A percentile compares a stretch with the other conserved stretches of the same genome.
Evolutionary conservation across 202 grass and related monocot genomes (phyloP).

Genomic region (Brachypodium distachyon): DNA sequence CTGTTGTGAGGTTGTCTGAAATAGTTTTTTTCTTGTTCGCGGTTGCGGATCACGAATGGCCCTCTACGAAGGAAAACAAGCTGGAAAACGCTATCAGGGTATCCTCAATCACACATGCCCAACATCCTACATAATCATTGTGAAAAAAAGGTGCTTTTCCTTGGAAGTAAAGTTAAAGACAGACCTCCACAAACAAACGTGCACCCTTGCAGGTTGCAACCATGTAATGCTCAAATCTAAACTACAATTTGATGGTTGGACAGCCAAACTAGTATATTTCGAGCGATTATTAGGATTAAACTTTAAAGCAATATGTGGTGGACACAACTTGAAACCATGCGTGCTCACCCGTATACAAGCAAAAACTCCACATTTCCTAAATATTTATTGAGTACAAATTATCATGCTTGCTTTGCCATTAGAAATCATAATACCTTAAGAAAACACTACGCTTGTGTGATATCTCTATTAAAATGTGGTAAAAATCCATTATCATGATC

Average conservation of each 20-base stretch:
- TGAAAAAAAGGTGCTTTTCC: conserved; percentile 28
- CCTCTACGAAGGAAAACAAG: conserved; percentile 2
- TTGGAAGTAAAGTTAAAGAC: conserved; percentile 30
- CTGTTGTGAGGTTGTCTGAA: neutral
- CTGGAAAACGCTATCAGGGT: conserved; percentile 12
- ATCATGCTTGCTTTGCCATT: neutral
- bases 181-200: neutral
- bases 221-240: conserved; percentile 18
- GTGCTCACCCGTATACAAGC: neutral
- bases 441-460: neutral
- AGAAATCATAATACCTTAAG: neutral
- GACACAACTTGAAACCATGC: neutral
- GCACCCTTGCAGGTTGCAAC: neutral
- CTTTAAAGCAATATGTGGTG: neutral
- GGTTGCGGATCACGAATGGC: neutral
- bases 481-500: neutral
- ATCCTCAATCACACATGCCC: conserved; percentile 22
- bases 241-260: neutral
- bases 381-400: neutral
- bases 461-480: neutral
- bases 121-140: conserved; percentile 28
- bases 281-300: neutral
- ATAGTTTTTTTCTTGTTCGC: neutral
- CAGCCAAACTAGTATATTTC: neutral
- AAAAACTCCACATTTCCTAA: neutral